A percentile compares a stretch with the other conserved stretches of the same genome.
Evolutionary conservation across 129 eudicot genomes (phyloP).

Genomic region (Helianthus annuus): DNA sequence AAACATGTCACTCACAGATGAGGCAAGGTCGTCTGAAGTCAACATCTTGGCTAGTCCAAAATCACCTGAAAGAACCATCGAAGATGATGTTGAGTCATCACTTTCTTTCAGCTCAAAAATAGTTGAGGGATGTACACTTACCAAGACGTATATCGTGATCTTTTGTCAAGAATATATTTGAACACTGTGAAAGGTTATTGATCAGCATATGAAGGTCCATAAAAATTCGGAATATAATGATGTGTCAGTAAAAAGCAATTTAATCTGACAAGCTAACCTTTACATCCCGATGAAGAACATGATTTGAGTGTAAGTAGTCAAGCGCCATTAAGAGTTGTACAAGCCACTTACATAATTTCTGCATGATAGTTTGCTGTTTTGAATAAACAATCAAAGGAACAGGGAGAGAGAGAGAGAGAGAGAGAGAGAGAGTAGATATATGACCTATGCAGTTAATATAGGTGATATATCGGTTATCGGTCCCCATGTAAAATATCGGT

Average conservation of each 20-base stretch:
- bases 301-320: conserved; percentile 83
- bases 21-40: conserved; percentile 94
- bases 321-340: conserved; percentile 97
- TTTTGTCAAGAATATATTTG: conserved; percentile 92
- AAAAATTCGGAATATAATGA: conserved; percentile 4
- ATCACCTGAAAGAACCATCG: conserved; percentile 66
- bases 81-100: conserved; percentile 16
- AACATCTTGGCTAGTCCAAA: conserved; percentile 97
- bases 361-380: conserved; percentile 29
- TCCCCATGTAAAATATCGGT: no score
- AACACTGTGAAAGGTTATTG: conserved; percentile 62
- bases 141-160: conserved; percentile 97
- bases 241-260: conserved; percentile 11
- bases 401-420: neutral
- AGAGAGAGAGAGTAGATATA: neutral
- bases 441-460: no score
- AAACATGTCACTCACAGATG: conserved; percentile 70
- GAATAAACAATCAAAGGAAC: conserved; percentile 15
- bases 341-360: conserved; percentile 96
- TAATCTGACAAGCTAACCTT: conserved; percentile 54
- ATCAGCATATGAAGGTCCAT: conserved; percentile 25
- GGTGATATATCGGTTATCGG: no score
- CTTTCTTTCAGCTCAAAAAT: conserved; percentile 6
- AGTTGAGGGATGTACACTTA: conserved; percentile 31
- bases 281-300: conserved; percentile 99